Percentiles rank a stretch among this genome's conserved stretches.
Evolutionary conservation across 768 basidiomycete genomes (phyloP).

Genomic region (Leccinum uliginosum): DNA sequence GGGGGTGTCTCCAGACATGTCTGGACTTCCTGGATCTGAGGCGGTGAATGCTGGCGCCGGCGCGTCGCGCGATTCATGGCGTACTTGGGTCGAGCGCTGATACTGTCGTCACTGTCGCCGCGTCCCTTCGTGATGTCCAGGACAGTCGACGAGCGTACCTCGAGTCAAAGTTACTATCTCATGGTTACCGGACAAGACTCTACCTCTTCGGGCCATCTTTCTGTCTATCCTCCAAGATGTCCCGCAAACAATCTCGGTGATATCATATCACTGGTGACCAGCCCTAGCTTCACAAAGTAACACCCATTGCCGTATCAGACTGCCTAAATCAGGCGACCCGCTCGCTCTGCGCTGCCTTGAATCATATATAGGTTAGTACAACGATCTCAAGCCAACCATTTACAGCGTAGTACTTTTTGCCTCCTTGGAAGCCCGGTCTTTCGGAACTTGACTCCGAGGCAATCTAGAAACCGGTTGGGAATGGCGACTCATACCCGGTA

Average conservation of each 20-base stretch:
- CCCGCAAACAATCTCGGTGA: no score
- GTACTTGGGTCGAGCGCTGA: neutral
- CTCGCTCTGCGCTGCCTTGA: neutral
- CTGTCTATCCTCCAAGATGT: no score
- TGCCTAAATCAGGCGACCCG: no score
- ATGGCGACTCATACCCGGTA: neutral
- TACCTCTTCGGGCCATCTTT: no score
- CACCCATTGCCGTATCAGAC: no score
- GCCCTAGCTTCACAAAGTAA: no score
- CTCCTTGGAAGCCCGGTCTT: neutral
- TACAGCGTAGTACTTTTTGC: neutral
- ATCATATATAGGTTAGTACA: neutral
- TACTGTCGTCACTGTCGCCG: no score
- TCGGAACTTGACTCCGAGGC: neutral
- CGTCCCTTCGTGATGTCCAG: neutral
- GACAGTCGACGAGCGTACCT: no score
- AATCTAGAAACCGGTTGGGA: neutral
- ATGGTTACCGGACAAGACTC: no score
- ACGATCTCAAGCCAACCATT: neutral
- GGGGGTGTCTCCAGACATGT: slow-evolving; percentile 61
- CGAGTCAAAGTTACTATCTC: no score
- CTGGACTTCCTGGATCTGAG: slow-evolving; percentile 52
- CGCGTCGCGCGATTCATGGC: neutral
- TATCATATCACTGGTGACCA: no score
- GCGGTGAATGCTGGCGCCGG: neutral